phyloP scores from a whole-genome alignment of 441 rosid species.

The Mallotus japonicus region DNA sequence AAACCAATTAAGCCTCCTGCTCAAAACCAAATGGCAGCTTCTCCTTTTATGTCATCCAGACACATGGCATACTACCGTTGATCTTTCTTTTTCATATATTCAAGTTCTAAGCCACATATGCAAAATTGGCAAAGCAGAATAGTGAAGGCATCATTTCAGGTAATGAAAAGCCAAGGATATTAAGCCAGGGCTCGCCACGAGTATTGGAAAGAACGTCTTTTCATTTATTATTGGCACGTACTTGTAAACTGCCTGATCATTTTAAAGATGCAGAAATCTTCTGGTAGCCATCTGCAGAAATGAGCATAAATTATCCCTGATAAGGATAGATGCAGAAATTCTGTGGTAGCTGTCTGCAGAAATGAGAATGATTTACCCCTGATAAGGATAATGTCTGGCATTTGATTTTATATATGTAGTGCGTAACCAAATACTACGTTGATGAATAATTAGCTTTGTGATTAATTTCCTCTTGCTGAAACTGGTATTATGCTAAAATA shows the following conservation, averaged over 20 bases:
- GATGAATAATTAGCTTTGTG: background rate
- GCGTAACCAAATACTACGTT: too few relatives aligned
- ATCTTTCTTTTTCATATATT: conserved; percentile 15
- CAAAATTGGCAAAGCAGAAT: background rate
- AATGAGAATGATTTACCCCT: background rate
- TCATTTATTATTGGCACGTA: background rate
- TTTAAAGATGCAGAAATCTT: background rate
- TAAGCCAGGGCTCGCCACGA: background rate
- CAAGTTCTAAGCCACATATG: conserved; percentile 1
- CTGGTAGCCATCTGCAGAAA: too few relatives aligned
- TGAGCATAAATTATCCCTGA: too few relatives aligned
- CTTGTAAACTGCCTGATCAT: background rate
- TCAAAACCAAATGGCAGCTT: conserved; percentile 42
- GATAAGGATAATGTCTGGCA: background rate
- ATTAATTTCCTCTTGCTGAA: background rate
- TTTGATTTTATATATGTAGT: too few relatives aligned
- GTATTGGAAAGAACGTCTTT: background rate
- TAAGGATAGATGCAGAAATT: too few relatives aligned
- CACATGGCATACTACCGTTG: conserved; percentile 95
- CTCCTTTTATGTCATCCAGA: conserved; percentile 81
- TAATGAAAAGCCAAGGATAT: background rate
- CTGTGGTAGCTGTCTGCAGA: background rate
- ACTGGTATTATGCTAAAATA: background rate
- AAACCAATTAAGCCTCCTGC: conserved; percentile 34
- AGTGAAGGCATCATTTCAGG: background rate